Percentiles rank a stretch among this genome's conserved stretches.
Conservation (phyloP, 139 green algal species). For the Tetradesmus lagerheimii region DNA sequence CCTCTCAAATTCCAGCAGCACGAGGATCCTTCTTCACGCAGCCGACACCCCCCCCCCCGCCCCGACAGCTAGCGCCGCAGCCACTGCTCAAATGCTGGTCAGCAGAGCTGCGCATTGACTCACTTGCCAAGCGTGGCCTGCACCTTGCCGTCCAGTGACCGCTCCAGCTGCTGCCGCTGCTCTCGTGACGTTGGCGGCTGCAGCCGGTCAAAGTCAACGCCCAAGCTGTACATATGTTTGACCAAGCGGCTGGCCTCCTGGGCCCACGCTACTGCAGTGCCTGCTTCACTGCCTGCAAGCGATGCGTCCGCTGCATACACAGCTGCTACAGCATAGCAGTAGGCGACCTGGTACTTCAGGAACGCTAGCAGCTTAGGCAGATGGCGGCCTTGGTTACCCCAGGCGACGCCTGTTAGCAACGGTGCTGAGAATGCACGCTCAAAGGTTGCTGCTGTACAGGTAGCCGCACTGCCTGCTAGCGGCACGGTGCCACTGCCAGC, state of each 20-base stretch:
- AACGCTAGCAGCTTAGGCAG: not conserved
- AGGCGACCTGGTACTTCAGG: constrained; percentile 14
- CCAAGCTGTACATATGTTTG: constrained; percentile 8
- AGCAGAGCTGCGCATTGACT: not conserved
- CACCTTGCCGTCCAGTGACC: not conserved
- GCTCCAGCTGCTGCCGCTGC: constrained; percentile 17
- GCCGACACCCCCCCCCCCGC: no score
- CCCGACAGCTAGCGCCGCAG: no score
- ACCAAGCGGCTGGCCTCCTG: constrained; percentile 13
- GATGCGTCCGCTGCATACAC: not conserved
- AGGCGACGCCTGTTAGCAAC: not conserved
- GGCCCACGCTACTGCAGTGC: constrained; percentile 2
- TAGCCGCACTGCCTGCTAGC: not conserved
- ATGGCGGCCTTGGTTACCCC: not conserved
- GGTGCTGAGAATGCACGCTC: not conserved
- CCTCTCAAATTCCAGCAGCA: no score
- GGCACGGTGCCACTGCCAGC: not conserved
- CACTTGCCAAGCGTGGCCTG: constrained; percentile 6
- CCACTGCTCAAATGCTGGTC: no score
- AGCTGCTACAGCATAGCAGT: constrained; percentile 18
- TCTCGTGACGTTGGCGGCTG: not conserved
- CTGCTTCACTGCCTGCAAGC: not conserved
- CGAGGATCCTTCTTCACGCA: no score
- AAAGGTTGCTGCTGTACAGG: not conserved
- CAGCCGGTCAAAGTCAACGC: constrained; percentile 18